Conservation (phyloP, 768 basidiomycete genomes). For the Atractiella rhizophila region DNA sequence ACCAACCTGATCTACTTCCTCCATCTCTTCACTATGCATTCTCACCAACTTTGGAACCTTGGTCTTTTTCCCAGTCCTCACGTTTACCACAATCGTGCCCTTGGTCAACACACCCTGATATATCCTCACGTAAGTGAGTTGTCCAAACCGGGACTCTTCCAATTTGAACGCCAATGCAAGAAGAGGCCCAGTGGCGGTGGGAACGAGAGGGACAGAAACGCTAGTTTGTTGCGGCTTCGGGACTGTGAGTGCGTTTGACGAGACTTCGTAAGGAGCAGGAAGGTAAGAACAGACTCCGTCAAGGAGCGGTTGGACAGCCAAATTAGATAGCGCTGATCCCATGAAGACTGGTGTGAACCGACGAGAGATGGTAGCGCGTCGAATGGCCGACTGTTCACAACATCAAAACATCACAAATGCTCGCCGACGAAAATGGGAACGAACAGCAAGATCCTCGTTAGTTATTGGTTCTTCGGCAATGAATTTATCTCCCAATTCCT, state of each 20-base stretch:
- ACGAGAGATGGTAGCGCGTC: constrained; percentile 60
- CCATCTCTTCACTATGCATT: constrained; percentile 99
- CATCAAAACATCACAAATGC: not conserved
- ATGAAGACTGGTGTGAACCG: constrained; percentile 92
- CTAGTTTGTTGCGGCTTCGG: constrained; percentile 28
- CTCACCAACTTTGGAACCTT: constrained; percentile 86
- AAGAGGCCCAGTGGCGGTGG: constrained; percentile 56
- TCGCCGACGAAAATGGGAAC: not conserved
- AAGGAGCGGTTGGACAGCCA: constrained; percentile 71
- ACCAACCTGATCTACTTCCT: constrained; percentile 82
- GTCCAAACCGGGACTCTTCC: constrained; percentile 89
- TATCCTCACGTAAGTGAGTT: constrained; percentile 91
- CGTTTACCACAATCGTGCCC: constrained; percentile 63
- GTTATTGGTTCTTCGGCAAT: constrained; percentile 57
- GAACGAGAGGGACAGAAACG: constrained; percentile 41
- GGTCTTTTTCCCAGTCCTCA: constrained; percentile 81
- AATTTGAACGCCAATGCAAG: constrained; percentile 94
- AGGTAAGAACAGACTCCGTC: constrained; percentile 92
- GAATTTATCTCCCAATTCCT: constrained; percentile 73
- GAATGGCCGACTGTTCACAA: constrained; percentile 34
- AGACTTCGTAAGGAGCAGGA: constrained; percentile 57
- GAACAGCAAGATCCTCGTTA: constrained; percentile 37
- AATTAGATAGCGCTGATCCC: constrained; percentile 93
- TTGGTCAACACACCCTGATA: constrained; percentile 87
- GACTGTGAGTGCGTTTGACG: constrained; percentile 59